Evolutionary conservation across 1,139 yeast species (phyloP).

Genomic region (Taiozyma sp.): DNA sequence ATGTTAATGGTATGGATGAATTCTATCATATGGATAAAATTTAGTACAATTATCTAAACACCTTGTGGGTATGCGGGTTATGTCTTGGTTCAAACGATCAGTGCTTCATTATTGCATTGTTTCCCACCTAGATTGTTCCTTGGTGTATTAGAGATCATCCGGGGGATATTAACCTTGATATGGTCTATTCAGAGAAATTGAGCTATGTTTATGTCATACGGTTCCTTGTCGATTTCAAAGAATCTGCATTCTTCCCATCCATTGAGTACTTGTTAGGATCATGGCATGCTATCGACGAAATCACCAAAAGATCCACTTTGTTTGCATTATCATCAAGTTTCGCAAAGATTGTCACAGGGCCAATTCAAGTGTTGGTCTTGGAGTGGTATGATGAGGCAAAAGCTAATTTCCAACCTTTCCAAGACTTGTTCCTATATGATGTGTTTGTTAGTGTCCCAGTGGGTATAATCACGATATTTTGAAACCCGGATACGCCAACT

Average conservation of each 20-base stretch:
- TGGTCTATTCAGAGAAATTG: conserved; percentile 39
- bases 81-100: conserved; percentile 51
- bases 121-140: conserved; percentile 47
- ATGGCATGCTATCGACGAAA: conserved; percentile 40
- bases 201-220: conserved; percentile 47
- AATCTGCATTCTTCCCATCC: conserved; percentile 55
- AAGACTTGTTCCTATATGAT: conserved; percentile 50
- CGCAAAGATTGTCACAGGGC: conserved; percentile 43
- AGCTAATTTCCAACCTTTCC: conserved; percentile 37
- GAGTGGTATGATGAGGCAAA: conserved; percentile 29
- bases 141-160: conserved; percentile 46
- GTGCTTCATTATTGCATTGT: conserved; percentile 44
- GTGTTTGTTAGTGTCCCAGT: conserved; percentile 47
- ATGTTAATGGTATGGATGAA: conserved; percentile 56
- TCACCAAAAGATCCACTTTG: conserved; percentile 44
- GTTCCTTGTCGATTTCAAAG: conserved; percentile 51
- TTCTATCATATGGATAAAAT: conserved; percentile 43
- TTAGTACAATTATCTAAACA: conserved; percentile 45
- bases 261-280: conserved; percentile 46
- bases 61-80: conserved; percentile 55
- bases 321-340: conserved; percentile 43
- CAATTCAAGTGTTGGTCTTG: conserved; percentile 40
- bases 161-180: conserved; percentile 50
- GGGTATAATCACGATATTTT: conserved; percentile 37
- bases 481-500: conserved; percentile 39